Percentiles rank a stretch among this genome's conserved stretches.
Evolutionary conservation across 1,284 basidiomycete genomes (phyloP).

Genomic region (Afroboletus lepidellus): DNA sequence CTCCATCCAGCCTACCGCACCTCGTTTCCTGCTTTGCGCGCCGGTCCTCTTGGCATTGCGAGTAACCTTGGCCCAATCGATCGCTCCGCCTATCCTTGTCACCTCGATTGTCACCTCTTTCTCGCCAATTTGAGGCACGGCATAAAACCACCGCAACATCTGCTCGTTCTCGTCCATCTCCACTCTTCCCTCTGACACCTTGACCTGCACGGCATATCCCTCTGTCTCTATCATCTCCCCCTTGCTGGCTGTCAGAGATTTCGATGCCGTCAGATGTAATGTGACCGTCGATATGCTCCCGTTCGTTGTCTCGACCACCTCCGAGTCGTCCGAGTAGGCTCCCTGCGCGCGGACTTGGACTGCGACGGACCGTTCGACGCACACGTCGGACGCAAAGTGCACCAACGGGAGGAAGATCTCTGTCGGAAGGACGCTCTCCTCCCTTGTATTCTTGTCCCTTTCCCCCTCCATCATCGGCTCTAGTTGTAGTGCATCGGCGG

Average conservation of each 20-base stretch:
- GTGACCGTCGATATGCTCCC: conserved; percentile 24
- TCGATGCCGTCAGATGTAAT: conserved; percentile 11
- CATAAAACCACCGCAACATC: conserved; percentile 84
- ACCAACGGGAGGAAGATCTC: conserved; percentile 88
- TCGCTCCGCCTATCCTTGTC: conserved; percentile 58
- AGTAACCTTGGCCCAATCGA: conserved; percentile 36
- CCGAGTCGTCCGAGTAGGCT: conserved; percentile 5
- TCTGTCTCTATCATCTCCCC: conserved; percentile 19
- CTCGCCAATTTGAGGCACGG: conserved; percentile 52
- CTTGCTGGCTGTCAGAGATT: neutral
- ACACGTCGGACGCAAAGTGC: conserved; percentile 70
- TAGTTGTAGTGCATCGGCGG: conserved; percentile 45
- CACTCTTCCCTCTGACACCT: conserved; percentile 68
- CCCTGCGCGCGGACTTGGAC: neutral
- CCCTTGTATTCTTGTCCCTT: conserved; percentile 17
- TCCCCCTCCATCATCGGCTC: conserved; percentile 2
- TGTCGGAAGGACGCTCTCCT: conserved; percentile 50
- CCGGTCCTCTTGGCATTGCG: neutral
- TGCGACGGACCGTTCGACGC: conserved; percentile 28
- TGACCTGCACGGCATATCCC: conserved; percentile 44
- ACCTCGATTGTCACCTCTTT: conserved; percentile 66
- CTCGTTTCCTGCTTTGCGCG: neutral
- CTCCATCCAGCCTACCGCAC: conserved; percentile 11
- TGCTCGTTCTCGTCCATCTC: conserved; percentile 60
- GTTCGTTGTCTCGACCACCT: conserved; percentile 3